phyloP scores from a whole-genome alignment of 441 rosid genomes.

The Flueggea neowawraea region DNA sequence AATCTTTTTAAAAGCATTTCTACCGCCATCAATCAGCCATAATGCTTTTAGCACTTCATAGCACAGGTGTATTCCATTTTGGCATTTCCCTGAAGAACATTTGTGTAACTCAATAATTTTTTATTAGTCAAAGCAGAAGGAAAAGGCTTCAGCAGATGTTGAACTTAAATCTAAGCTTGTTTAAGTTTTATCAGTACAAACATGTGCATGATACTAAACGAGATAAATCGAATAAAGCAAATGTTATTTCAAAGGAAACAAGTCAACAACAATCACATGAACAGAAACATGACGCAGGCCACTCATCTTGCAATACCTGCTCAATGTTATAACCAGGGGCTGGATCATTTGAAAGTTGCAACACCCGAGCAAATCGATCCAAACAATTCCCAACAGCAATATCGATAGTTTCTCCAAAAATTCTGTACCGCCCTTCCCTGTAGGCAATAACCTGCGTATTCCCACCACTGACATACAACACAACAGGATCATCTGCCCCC shows the following conservation, averaged over 20 bases:
- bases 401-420: constrained; percentile 95
- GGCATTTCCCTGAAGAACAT: too few species aligned
- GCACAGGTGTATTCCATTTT: too few species aligned
- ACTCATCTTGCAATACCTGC: constrained; percentile 46
- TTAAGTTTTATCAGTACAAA: too few species aligned
- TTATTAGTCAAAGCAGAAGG: too few species aligned
- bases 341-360: constrained; percentile 90
- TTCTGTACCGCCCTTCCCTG: constrained; percentile 82
- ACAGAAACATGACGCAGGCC: background rate
- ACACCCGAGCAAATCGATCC: constrained; percentile 90
- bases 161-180: too few species aligned
- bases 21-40: too few species aligned
- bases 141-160: too few species aligned
- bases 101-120: too few species aligned
- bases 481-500: constrained; percentile 90
- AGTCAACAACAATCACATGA: background rate
- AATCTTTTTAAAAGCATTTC: too few species aligned
- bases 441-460: constrained; percentile 98
- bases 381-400: constrained; percentile 98
- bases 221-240: background rate
- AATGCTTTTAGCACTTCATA: too few species aligned
- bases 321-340: constrained; percentile 98
- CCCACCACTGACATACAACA: constrained; percentile 93
- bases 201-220: too few species aligned
- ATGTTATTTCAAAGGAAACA: background rate